phyloP scores from a whole-genome alignment of 1,284 basidiomycete genomes.

The Leccinum subrobustum region DNA sequence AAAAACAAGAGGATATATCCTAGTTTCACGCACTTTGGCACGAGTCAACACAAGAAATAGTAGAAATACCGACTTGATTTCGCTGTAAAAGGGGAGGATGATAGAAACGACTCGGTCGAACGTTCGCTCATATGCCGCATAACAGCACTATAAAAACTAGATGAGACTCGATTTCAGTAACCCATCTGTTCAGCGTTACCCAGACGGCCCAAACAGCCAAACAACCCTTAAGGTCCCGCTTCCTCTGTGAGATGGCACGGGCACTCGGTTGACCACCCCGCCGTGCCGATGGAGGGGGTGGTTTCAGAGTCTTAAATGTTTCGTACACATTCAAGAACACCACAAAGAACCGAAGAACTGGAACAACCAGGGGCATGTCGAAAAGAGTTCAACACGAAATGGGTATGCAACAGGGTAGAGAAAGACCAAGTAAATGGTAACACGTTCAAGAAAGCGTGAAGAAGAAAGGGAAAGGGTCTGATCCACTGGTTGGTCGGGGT shows the following conservation, averaged over 20 bases:
- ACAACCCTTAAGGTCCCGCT: constrained; percentile 80
- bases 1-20: constrained; percentile 1
- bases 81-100: constrained; percentile 76
- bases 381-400: constrained; percentile 8
- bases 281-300: constrained; percentile 57
- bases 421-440: neutral
- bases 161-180: constrained; percentile 19
- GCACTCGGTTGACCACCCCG: constrained; percentile 61
- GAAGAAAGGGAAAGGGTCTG: constrained; percentile 8
- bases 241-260: constrained; percentile 67
- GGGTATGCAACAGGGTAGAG: constrained; percentile 8
- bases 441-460: constrained; percentile 1
- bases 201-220: constrained; percentile 81
- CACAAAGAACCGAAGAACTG: constrained; percentile 62
- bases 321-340: constrained; percentile 78
- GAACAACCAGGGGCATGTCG: constrained; percentile 67
- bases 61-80: constrained; percentile 68
- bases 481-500: constrained; percentile 6
- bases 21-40: constrained; percentile 56
- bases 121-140: constrained; percentile 61
- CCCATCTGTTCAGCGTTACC: constrained; percentile 45
- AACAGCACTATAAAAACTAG: constrained; percentile 50
- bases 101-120: constrained; percentile 61
- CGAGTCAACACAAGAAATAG: constrained; percentile 73
- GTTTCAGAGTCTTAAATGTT: constrained; percentile 76